These are phyloP conservation scores for Nigrospora oryzae DNA, from an alignment of 2,329 filamentous ascomycete genomes.

Conservation along the genomic window DNA sequence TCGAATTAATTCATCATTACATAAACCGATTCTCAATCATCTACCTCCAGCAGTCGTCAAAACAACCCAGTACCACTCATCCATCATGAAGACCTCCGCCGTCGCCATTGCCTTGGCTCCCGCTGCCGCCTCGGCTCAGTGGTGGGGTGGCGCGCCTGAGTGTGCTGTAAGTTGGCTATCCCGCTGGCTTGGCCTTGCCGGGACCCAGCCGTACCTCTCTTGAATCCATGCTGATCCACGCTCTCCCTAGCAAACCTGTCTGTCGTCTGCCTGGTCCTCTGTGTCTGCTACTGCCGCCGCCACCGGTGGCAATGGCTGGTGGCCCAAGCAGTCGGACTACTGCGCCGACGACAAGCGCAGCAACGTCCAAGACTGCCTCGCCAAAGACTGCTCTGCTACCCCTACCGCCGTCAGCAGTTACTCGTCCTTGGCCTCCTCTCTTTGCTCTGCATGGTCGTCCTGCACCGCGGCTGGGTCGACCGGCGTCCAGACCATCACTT, in stretches of 20 bases:
- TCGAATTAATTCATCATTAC: too few relatives aligned
- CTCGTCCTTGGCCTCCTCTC: constrained; percentile 27
- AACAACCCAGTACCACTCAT: neutral
- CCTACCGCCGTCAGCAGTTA: constrained; percentile 18
- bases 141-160: constrained; percentile 29
- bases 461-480: constrained; percentile 29
- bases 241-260: constrained; percentile 27
- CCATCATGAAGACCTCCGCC: constrained; percentile 22
- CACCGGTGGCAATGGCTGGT: constrained; percentile 11
- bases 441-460: constrained; percentile 29
- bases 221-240: neutral
- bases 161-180: constrained; percentile 27
- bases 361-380: constrained; percentile 18
- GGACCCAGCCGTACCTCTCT: neutral
- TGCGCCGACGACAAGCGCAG: constrained; percentile 17
- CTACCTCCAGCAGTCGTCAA: neutral
- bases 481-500: constrained; percentile 29
- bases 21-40: too few relatives aligned
- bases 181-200: too few relatives aligned
- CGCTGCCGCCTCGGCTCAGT: constrained; percentile 21
- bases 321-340: constrained; percentile 21
- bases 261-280: constrained; percentile 27
- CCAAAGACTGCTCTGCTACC: constrained; percentile 15
- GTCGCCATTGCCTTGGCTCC: constrained; percentile 16
- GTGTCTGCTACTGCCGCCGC: constrained; percentile 18